Conservation (phyloP, 2,329 filamentous ascomycete species). For the Exophiala sideris region DNA sequence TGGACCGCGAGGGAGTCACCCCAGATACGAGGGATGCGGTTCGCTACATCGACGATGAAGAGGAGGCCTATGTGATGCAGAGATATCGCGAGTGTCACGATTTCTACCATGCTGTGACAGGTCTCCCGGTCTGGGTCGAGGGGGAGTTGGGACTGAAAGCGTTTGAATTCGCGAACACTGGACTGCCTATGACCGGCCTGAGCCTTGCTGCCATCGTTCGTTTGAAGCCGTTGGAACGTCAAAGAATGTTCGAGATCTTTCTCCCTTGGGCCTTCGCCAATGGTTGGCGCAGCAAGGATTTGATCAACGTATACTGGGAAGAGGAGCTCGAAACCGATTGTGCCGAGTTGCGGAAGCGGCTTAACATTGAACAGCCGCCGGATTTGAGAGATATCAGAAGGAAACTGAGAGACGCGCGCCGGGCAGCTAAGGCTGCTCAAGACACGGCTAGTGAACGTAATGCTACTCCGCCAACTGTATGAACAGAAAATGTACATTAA, state of each 20-base stretch:
- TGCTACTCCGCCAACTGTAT: neutral
- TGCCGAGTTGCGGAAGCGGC: constrained; percentile 64
- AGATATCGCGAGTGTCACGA: constrained; percentile 96
- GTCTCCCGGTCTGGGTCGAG: constrained; percentile 85
- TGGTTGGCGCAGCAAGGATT: constrained; percentile 69
- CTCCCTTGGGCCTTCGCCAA: constrained; percentile 88
- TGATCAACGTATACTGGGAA: constrained; percentile 98
- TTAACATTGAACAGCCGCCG: constrained; percentile 84
- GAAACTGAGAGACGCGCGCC: constrained; percentile 66
- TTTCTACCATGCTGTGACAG: constrained; percentile 94
- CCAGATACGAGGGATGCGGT: constrained; percentile 83
- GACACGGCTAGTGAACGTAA: constrained; percentile 24
- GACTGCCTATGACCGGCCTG: constrained; percentile 91
- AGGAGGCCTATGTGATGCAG: constrained; percentile 98
- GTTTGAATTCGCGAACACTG: constrained; percentile 93
- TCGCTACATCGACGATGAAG: constrained; percentile 87
- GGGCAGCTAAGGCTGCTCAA: constrained; percentile 55
- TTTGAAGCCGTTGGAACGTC: constrained; percentile 61
- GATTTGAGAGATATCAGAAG: constrained; percentile 77
- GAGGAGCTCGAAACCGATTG: constrained; percentile 85
- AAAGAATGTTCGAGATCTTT: constrained; percentile 69
- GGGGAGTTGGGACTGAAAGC: constrained; percentile 97
- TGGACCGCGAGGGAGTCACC: constrained; percentile 89
- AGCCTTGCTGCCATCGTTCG: constrained; percentile 69
- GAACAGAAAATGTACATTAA: constrained; percentile 6